Base-by-base conservation (phyloP, 257 asterid species). In the Cruciata laevipes region DNA sequence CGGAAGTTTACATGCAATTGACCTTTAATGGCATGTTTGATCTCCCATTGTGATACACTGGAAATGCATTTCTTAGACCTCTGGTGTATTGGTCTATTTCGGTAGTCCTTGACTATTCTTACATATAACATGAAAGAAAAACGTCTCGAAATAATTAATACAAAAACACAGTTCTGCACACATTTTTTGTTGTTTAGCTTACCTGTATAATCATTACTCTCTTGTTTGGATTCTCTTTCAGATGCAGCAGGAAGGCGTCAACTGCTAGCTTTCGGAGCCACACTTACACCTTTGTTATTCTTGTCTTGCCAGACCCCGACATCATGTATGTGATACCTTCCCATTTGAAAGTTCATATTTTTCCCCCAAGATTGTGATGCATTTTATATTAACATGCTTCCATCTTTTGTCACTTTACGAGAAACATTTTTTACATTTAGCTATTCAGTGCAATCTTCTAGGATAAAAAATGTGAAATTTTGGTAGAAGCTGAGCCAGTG, bases 221-320 rank as follows among this genome's bases (percentile, higher is more conserved):
- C 44, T 25, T 18, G 4, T 79, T 71, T 60, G 62, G 11, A 25
- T 33, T 60, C 59, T 40, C 42, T 69, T 78, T 37, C 89, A 89
- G 89, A 86, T 77, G 68, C 66, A 72, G 69, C 73, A 52, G 89
- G 93, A 63, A 75, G 98, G 40, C 94, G 91, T 65, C 81, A 83
- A 57, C 79, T 87, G 76, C 81, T 89, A 56, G 86, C 90, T 33
- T 12, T 81, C 65, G 94, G 97, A 73, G 76, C 83, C 69, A 73
- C 84, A 31, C 53, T 79, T 72, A 76, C 77, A 66, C 93, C 89
- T 24, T 84, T 78, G 82, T 37, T 84, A 38, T 74, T 83, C 70
- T 60, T 83, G 58, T 76, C 85, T 70, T 83, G 63, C 52, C 85
- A 87, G 77, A 66, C 75, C 70, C 76, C 82, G 37, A 42, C 82